phyloP scores from a whole-genome alignment of 306 rosid genomes.

The Cicer bijugum region DNA sequence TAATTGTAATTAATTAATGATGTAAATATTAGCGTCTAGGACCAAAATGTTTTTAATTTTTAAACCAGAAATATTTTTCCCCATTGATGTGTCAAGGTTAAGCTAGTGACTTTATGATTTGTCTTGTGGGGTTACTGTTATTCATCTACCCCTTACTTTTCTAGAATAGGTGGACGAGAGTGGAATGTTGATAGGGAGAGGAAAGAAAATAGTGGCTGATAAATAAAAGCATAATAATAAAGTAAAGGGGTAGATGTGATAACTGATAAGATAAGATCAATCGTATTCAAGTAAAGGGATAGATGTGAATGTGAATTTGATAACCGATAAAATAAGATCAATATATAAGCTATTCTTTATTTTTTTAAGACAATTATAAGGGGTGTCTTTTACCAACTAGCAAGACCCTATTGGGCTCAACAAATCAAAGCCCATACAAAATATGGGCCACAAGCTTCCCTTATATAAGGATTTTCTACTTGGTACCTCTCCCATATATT shows the following conservation, averaged over 20 bases:
- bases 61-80: not conserved
- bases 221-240: not conserved
- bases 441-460: not conserved
- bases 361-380: too few species aligned
- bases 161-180: not conserved
- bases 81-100: not conserved
- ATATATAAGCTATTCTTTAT: too few species aligned
- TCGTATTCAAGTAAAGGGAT: too few species aligned
- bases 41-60: too few species aligned
- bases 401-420: not conserved
- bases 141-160: too few species aligned
- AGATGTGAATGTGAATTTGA: too few species aligned
- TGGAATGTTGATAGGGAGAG: not conserved
- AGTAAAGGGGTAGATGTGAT: not conserved
- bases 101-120: conserved; percentile 37
- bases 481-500: not conserved
- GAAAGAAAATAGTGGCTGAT: not conserved
- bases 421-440: not conserved
- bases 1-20: too few species aligned
- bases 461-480: not conserved
- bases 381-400: too few species aligned
- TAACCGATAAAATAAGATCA: too few species aligned
- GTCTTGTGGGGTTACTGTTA: not conserved
- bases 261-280: too few species aligned
- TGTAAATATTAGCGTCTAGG: too few species aligned